phyloP scores from a whole-genome alignment of 2,329 filamentous ascomycete genomes.

The Colletotrichum limetticola region DNA sequence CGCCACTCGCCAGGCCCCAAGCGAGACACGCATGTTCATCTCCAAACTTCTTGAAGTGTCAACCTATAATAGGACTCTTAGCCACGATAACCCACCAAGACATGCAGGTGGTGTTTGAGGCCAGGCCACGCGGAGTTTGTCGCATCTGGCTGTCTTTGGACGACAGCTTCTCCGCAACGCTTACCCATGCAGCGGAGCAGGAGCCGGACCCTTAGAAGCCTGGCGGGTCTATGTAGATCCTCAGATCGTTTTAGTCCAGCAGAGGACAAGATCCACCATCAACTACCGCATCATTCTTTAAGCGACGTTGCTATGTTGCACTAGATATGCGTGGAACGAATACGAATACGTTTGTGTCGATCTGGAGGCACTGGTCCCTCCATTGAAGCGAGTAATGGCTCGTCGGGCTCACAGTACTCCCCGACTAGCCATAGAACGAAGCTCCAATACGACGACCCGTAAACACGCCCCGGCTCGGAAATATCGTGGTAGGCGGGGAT shows the following conservation, averaged over 20 bases:
- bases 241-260: background rate
- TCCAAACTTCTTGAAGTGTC: background rate
- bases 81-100: too few species aligned
- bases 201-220: background rate
- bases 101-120: too few species aligned
- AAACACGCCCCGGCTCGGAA: background rate
- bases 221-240: background rate
- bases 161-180: background rate
- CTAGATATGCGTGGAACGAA: slow-evolving; percentile 3
- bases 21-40: background rate
- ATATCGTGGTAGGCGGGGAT: background rate
- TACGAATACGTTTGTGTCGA: slow-evolving; percentile 14
- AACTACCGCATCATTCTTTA: background rate
- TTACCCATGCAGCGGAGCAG: background rate
- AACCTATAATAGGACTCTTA: background rate
- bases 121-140: background rate
- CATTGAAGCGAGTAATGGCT: background rate
- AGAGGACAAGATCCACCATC: background rate
- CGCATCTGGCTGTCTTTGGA: background rate
- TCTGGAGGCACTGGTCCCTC: background rate
- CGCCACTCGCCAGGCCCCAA: background rate
- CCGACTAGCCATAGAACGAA: background rate
- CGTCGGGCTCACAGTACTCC: background rate
- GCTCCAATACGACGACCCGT: background rate
- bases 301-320: background rate